Percentiles rank a stretch among this genome's conserved stretches.
Evolutionary conservation across 768 basidiomycete genomes (phyloP).

Genomic region (Lentinus brumalis): DNA sequence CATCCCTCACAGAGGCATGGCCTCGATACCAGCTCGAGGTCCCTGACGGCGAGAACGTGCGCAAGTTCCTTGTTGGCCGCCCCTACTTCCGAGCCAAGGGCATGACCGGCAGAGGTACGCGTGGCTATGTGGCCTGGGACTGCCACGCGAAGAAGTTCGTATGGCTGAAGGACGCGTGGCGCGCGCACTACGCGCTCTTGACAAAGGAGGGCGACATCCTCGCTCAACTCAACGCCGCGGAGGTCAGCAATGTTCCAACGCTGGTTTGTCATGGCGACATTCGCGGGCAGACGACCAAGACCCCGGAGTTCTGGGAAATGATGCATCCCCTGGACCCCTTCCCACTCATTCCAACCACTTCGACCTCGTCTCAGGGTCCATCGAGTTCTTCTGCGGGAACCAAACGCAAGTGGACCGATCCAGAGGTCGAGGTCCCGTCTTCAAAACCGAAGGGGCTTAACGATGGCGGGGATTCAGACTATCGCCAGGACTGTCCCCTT

Average conservation of each 20-base stretch:
- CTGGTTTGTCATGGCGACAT: neutral
- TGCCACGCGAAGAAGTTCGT: neutral
- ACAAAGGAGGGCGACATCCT: conserved; percentile 3
- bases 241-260: neutral
- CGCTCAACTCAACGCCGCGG: neutral
- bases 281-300: neutral
- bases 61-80: conserved; percentile 6
- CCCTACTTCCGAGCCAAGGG: conserved; percentile 2
- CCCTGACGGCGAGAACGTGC: neutral
- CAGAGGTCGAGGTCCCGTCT: neutral
- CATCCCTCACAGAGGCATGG: neutral
- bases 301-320: neutral
- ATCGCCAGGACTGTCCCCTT: neutral
- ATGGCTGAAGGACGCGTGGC: conserved; percentile 21
- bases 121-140: conserved; percentile 17
- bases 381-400: neutral
- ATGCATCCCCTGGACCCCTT: no score
- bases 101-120: conserved; percentile 7
- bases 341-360: no score
- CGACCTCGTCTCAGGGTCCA: neutral
- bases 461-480: neutral
- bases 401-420: neutral
- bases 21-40: conserved; percentile 6
- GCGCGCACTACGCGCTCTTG: neutral
- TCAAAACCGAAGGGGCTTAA: neutral